These are phyloP conservation scores for Pestalotiopsis sp. DNA, from an alignment of 2,329 filamentous ascomycete genomes.

Conservation along the genomic window DNA sequence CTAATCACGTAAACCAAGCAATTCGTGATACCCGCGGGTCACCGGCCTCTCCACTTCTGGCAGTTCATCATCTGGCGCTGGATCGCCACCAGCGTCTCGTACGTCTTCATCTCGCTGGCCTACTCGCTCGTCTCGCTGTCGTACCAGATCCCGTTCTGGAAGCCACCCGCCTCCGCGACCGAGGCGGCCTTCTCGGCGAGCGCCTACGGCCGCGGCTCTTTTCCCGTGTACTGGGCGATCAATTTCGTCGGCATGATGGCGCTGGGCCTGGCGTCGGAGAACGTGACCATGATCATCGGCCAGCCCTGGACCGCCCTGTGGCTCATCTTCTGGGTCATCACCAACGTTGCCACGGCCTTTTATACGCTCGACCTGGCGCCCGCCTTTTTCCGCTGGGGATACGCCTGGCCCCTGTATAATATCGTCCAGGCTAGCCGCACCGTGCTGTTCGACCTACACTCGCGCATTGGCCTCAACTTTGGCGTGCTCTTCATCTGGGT, in stretches of 20 bases:
- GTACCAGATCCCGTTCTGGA: constrained; percentile 65
- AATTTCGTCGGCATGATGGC: constrained; percentile 67
- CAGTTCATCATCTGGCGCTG: constrained; percentile 63
- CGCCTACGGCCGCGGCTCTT: constrained; percentile 59
- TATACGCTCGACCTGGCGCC: constrained; percentile 62
- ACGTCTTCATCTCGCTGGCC: constrained; percentile 63
- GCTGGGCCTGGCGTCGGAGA: constrained; percentile 65
- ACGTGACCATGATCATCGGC: constrained; percentile 64
- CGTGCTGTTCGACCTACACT: constrained; percentile 63
- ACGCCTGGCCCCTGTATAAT: constrained; percentile 65
- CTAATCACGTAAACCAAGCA: constrained; percentile 29
- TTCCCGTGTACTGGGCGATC: constrained; percentile 65
- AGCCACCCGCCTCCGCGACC: constrained; percentile 41
- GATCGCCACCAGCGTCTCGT: constrained; percentile 56
- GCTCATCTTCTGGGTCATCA: constrained; percentile 70
- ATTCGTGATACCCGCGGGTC: constrained; percentile 56
- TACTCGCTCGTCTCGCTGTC: constrained; percentile 67
- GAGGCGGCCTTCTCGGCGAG: constrained; percentile 42
- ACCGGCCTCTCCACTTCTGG: constrained; percentile 59
- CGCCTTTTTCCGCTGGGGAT: constrained; percentile 63
- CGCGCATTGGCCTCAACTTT: constrained; percentile 61
- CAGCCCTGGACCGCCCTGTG: constrained; percentile 63
- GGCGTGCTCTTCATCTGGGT: constrained; percentile 62
- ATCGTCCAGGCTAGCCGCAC: constrained; percentile 62
- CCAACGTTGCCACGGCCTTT: constrained; percentile 64